Conservation (phyloP, 805 yeast species). For the Spathaspora hagerdaliae region DNA sequence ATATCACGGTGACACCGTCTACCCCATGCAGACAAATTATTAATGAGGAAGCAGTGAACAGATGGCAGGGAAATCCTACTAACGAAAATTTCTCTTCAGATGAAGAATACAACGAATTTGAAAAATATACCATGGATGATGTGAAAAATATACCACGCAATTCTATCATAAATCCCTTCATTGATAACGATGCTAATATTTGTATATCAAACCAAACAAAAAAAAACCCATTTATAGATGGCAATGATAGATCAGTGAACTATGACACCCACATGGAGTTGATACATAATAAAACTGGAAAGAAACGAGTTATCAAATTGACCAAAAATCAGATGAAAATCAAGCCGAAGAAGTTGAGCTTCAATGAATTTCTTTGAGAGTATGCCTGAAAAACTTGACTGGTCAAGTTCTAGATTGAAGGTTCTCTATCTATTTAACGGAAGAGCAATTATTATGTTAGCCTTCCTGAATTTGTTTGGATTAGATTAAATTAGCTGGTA, state of each 20-base stretch:
- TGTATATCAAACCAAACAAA: not conserved
- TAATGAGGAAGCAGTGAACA: slow-evolving; percentile 25
- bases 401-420: not conserved
- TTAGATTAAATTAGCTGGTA: too few relatives aligned
- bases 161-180: slow-evolving; percentile 21
- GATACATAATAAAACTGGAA: slow-evolving; percentile 36
- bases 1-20: slow-evolving; percentile 10
- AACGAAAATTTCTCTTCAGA: slow-evolving; percentile 25
- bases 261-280: slow-evolving; percentile 23
- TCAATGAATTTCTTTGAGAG: slow-evolving; percentile 7
- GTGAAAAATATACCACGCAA: slow-evolving; percentile 5
- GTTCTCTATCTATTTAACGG: too few relatives aligned
- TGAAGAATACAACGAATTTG: slow-evolving; percentile 16
- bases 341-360: slow-evolving; percentile 37
- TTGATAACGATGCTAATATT: slow-evolving; percentile 4
- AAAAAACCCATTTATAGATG: not conserved
- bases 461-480: too few relatives aligned
- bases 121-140: slow-evolving; percentile 1
- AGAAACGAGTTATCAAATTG: slow-evolving; percentile 26
- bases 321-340: slow-evolving; percentile 29
- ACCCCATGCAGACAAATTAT: slow-evolving; percentile 32
- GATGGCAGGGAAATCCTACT: slow-evolving; percentile 37
- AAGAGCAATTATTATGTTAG: too few relatives aligned
- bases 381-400: not conserved
- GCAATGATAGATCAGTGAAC: slow-evolving; percentile 7